phyloP scores from a whole-genome alignment of 2,329 filamentous ascomycete species.

The Talaromyces sp. region DNA sequence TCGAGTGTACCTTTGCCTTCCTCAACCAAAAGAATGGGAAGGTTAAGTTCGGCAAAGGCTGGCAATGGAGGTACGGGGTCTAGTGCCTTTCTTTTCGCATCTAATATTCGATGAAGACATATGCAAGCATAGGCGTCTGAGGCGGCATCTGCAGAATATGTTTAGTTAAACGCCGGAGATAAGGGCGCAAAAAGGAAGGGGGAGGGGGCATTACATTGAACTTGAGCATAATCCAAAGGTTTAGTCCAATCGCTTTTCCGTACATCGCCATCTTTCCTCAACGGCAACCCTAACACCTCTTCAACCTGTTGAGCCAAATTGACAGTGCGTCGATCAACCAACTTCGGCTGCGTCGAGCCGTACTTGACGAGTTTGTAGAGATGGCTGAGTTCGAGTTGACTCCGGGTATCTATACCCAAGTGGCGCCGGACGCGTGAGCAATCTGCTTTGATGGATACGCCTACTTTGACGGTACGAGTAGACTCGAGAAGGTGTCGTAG shows the following conservation, averaged over 20 bases:
- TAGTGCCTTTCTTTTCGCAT: conserved; percentile 61
- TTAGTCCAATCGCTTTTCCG: conserved; percentile 70
- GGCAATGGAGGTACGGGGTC: conserved; percentile 67
- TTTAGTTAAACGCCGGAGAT: no score
- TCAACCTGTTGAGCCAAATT: conserved; percentile 64
- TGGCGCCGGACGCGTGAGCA: conserved; percentile 62
- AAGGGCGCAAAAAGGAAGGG: not conserved
- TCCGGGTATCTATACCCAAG: conserved; percentile 59
- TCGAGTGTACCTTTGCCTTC: conserved; percentile 23
- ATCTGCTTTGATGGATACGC: conserved; percentile 70
- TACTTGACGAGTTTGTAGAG: conserved; percentile 72
- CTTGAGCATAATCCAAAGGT: conserved; percentile 58
- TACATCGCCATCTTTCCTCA: conserved; percentile 67
- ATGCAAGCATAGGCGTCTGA: conserved; percentile 77
- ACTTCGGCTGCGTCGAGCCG: conserved; percentile 47
- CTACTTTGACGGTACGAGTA: conserved; percentile 63
- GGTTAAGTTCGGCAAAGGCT: conserved; percentile 59
- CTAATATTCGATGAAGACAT: conserved; percentile 66
- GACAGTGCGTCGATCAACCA: conserved; percentile 63
- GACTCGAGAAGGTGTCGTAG: conserved; percentile 70
- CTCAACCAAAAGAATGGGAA: conserved; percentile 55
- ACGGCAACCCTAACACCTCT: conserved; percentile 64
- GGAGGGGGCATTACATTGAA: conserved; percentile 52
- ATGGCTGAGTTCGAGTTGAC: conserved; percentile 76
- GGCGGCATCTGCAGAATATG: conserved; percentile 59